Percentiles rank a stretch among this genome's conserved stretches.
phyloP scores from a whole-genome alignment of 352 stramenopile species.

The Phytophthora tentaculata region DNA sequence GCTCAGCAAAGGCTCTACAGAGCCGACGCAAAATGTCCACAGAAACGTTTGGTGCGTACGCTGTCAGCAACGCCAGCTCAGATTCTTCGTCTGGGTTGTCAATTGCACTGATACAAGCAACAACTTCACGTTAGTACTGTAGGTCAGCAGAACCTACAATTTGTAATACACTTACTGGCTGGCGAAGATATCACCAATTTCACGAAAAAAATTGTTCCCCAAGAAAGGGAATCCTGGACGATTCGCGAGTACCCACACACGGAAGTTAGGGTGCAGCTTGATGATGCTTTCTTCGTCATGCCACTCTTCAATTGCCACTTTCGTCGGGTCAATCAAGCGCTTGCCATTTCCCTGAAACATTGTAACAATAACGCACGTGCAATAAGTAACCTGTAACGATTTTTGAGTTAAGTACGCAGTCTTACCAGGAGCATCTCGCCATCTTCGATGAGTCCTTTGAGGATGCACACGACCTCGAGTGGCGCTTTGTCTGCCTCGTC shows the following conservation, averaged over 20 bases:
- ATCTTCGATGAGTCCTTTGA: slow-evolving; percentile 97
- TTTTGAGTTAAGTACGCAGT: background rate
- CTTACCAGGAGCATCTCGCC: slow-evolving; percentile 92
- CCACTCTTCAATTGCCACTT: slow-evolving; percentile 70
- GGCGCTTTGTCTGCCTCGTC: slow-evolving; percentile 98
- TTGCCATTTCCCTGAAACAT: slow-evolving; percentile 84
- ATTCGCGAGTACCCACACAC: slow-evolving; percentile 95
- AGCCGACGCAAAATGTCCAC: slow-evolving; percentile 83
- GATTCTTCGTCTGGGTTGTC: slow-evolving; percentile 92
- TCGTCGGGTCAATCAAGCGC: slow-evolving; percentile 72
- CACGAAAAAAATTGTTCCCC: slow-evolving; percentile 96
- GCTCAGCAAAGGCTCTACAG: slow-evolving; percentile 89
- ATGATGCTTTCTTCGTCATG: slow-evolving; percentile 86
- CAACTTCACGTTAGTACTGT: slow-evolving; percentile 1
- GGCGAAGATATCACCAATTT: slow-evolving; percentile 95
- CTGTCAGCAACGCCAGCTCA: slow-evolving; percentile 90
- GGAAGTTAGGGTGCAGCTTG: slow-evolving; percentile 92
- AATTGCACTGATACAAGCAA: slow-evolving; percentile 61
- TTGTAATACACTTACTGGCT: slow-evolving; percentile 68
- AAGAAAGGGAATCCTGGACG: slow-evolving; percentile 96
- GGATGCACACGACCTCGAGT: slow-evolving; percentile 94
- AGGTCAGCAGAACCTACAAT: background rate
- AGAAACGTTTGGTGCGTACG: slow-evolving; percentile 90
- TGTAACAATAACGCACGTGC: background rate
- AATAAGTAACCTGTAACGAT: background rate